Evolutionary conservation across 768 basidiomycete genomes (phyloP), one percentile per base, ranked within the genome.

Genomic region (Boletus sp.): DNA sequence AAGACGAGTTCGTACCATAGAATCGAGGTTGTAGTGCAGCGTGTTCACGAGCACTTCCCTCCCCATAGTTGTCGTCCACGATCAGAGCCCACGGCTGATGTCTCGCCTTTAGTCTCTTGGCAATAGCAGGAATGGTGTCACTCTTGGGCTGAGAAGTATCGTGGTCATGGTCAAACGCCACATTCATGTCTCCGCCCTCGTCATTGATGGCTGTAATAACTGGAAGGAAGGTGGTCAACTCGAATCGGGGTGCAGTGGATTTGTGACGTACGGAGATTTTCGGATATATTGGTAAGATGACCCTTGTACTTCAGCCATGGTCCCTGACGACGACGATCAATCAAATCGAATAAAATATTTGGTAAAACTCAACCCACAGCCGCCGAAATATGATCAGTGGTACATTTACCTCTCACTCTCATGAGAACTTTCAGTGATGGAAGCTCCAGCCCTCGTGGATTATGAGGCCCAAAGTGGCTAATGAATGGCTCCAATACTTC

Each of bases 301-400:
- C 92, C 97, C 72, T 98, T 98, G 78, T 96, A 99, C 77, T 98
- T 98, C 62, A 99, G 76, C 97, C 97, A 99, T 35, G 94, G 92
- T 3, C 97, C 97, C 90, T 92, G 66, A 24, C 54, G 44, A 57
- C 24, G 40, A 58, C 14, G 36, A 28, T 59, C 10, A 42, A 29
- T 58, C 41, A 57, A 42, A 36, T 29, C 49, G 35, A 54, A 35
- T 54, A 24, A 15, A 36, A 20, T 32, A 33, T 7, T 36, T n/a
- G 6, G 35, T 33, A 42, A 47, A 48, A 20, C 15, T 33, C n/a
- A 40, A 75, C 86, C 50, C 64, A 91, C 90, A 33, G 97, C 97
- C 39, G 97, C 97, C 35, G 92, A 94, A 55, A 98, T 99, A 69
- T 98, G 97, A 67, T 99, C 97, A 17, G 97, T 99, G 12, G 97